These are phyloP conservation scores for Jimgerdemannia flammicorona DNA, from an alignment of 192 early-diverging fungal genomes.

Conservation along the genomic window DNA sequence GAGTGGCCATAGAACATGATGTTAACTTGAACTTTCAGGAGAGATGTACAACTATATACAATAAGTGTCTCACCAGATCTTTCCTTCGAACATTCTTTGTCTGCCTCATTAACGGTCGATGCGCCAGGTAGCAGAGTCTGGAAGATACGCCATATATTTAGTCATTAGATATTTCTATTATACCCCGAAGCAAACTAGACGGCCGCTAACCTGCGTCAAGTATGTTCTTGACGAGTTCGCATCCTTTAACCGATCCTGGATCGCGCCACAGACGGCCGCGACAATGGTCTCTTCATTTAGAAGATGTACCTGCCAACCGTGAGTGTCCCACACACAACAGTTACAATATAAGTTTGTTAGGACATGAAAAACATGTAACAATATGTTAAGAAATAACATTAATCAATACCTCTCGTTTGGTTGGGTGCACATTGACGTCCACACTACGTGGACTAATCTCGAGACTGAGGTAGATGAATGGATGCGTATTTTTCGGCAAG, in stretches of 20 bases:
- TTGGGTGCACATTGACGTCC: slow-evolving; percentile 98
- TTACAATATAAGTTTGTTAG: too few relatives aligned
- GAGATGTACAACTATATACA: too few relatives aligned
- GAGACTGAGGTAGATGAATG: slow-evolving; percentile 90
- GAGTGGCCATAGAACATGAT: too few relatives aligned
- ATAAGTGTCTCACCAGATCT: too few relatives aligned
- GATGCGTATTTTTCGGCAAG: slow-evolving; percentile 84
- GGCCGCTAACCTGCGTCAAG: slow-evolving; percentile 53
- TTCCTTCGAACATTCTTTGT: too few relatives aligned
- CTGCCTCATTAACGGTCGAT: not conserved
- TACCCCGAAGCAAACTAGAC: not conserved
- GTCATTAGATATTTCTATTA: slow-evolving; percentile 1
- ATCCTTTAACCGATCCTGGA: slow-evolving; percentile 64
- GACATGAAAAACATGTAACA: too few relatives aligned
- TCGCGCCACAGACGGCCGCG: slow-evolving; percentile 57
- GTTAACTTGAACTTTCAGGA: too few relatives aligned
- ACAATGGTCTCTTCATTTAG: slow-evolving; percentile 87
- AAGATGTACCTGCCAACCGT: slow-evolving; percentile 68
- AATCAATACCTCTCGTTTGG: slow-evolving; percentile 76
- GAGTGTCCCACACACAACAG: too few relatives aligned
- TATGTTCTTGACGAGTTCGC: slow-evolving; percentile 75
- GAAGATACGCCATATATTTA: not conserved
- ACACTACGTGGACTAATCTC: slow-evolving; percentile 84
- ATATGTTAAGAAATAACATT: too few relatives aligned
- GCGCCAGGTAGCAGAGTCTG: slow-evolving; percentile 31